A percentile compares a stretch with the other conserved stretches of the same genome.
Evolutionary conservation across 805 yeast genomes (phyloP).

Genomic region (Kodamaea laetipori): DNA sequence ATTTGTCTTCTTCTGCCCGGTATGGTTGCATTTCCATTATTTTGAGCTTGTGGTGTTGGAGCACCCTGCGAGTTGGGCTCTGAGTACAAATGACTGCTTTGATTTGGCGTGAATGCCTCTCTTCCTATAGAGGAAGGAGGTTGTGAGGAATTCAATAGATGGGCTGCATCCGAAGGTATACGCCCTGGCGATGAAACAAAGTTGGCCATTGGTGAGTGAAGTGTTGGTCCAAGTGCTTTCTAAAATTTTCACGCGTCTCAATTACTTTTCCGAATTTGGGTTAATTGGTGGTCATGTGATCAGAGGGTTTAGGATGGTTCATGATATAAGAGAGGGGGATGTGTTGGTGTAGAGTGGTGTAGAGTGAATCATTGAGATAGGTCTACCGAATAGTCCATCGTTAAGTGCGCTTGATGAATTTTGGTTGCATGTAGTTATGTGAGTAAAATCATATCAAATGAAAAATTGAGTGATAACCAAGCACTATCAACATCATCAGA

Average conservation of each 20-base stretch:
- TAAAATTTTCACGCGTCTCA: constrained; percentile 11
- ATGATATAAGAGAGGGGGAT: background rate
- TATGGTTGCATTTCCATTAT: constrained; percentile 16
- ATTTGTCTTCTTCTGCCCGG: constrained; percentile 56
- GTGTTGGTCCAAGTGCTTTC: background rate
- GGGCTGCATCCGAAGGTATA: constrained; percentile 47
- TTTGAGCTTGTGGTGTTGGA: constrained; percentile 17
- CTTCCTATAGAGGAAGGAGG: constrained; percentile 46
- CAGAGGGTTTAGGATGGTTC: background rate
- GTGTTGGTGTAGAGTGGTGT: background rate
- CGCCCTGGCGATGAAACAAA: constrained; percentile 48
- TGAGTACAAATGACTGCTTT: constrained; percentile 29
- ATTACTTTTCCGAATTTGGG: constrained; percentile 8
- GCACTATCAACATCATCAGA: too few species aligned
- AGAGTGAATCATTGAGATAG: background rate
- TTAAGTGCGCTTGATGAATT: too few species aligned
- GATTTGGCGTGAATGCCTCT: constrained; percentile 34
- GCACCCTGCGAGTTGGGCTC: constrained; percentile 24
- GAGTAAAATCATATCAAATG: too few species aligned
- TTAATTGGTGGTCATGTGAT: constrained; percentile 6
- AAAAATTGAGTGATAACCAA: too few species aligned
- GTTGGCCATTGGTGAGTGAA: constrained; percentile 32
- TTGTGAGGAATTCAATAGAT: constrained; percentile 41
- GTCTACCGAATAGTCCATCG: too few species aligned
- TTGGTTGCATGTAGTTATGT: too few species aligned